Evolutionary conservation across 352 stramenopile species (phyloP).

Genomic region (Pythium myriotylum): DNA sequence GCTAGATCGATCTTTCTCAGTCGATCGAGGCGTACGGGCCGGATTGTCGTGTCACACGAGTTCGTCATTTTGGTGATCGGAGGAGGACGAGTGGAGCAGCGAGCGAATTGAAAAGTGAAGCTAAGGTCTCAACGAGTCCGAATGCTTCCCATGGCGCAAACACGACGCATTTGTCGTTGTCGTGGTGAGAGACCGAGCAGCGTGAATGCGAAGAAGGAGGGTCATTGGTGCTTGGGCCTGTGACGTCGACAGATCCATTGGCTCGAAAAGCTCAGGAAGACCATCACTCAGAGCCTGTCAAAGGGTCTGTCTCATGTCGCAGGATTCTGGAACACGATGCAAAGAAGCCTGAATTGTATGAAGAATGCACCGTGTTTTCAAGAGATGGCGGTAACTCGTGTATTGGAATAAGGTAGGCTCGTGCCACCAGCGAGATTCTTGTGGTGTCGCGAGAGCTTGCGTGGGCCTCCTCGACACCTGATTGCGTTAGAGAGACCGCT

Average conservation of each 20-base stretch:
- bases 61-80: not conserved
- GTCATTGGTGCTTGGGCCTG: not conserved
- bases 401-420: constrained; percentile 2
- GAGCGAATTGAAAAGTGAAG: not conserved
- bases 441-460: constrained; percentile 5
- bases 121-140: not conserved
- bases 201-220: no score
- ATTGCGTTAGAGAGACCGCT: constrained; percentile 6
- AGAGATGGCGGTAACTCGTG: not conserved
- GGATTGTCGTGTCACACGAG: not conserved
- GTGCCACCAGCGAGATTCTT: constrained; percentile 10
- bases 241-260: constrained; percentile 7
- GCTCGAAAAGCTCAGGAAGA: constrained; percentile 13
- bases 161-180: no score
- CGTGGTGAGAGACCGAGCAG: no score
- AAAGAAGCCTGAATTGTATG: not conserved
- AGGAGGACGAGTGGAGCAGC: not conserved
- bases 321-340: constrained; percentile 18
- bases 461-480: not conserved
- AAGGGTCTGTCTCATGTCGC: constrained; percentile 15
- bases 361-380: constrained; percentile 8
- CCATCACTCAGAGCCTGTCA: constrained; percentile 12
- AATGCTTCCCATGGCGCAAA: no score
- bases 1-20: constrained; percentile 4
- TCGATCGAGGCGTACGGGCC: not conserved